Conservation (phyloP, 257 asterid species). For the Echites panduratus region DNA sequence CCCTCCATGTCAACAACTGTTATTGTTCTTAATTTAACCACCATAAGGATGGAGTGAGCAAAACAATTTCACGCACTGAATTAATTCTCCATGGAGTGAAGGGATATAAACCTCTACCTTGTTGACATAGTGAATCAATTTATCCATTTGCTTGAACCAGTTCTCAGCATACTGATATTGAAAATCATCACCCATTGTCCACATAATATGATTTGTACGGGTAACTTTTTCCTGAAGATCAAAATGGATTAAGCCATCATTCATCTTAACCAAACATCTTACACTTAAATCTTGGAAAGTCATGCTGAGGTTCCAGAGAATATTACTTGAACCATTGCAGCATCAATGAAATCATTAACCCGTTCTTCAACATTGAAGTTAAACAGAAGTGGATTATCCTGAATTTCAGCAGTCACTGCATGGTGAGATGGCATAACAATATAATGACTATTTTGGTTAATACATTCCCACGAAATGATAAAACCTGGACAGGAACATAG, state of each 20-base stretch:
- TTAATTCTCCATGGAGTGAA: conserved; percentile 26
- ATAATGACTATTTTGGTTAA: conserved; percentile 5
- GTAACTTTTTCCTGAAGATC: conserved; percentile 73
- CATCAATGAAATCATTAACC: conserved; percentile 60
- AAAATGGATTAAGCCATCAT: conserved; percentile 2
- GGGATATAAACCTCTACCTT: conserved; percentile 31
- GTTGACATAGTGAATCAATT: conserved; percentile 79
- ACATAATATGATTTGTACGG: conserved; percentile 78
- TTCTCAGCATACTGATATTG: conserved; percentile 77
- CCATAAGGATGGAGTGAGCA: neutral
- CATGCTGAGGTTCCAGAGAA: neutral
- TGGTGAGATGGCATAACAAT: neutral
- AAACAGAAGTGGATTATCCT: conserved; percentile 71
- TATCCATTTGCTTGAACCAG: conserved; percentile 96
- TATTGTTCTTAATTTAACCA: neutral
- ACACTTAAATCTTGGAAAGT: neutral
- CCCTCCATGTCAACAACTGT: no score
- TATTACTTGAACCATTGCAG: conserved; percentile 68
- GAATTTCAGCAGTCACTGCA: conserved; percentile 23
- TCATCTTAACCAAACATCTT: neutral
- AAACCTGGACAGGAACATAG: conserved; percentile 70
- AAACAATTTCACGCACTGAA: neutral
- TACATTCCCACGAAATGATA: conserved; percentile 9
- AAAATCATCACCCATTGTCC: conserved; percentile 96
- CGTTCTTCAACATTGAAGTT: conserved; percentile 60